Evolutionary conservation across 129 eudicot genomes (phyloP).

Genomic region (Deinandra increscens): DNA sequence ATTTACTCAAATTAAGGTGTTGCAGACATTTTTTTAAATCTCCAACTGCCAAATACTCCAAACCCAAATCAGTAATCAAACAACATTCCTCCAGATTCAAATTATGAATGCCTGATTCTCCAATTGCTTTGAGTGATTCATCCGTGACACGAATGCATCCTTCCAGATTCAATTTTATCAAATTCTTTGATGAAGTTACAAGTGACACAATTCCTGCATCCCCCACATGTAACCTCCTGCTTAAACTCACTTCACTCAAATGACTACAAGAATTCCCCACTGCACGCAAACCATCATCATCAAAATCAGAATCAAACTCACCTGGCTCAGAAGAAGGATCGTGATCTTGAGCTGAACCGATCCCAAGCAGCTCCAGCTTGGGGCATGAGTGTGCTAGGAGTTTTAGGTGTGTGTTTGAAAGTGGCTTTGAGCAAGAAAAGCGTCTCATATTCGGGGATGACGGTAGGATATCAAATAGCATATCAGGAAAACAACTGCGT

Average conservation of each 20-base stretch:
- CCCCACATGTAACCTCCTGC: conserved; percentile 17
- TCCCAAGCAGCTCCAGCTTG: not conserved
- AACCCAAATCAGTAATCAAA: conserved; percentile 19
- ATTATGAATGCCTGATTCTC: not conserved
- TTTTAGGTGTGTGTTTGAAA: not conserved
- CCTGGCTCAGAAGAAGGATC: not conserved
- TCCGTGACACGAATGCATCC: conserved; percentile 11
- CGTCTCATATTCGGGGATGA: not conserved
- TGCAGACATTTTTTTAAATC: not conserved
- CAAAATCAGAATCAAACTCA: conserved; percentile 25
- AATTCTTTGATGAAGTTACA: conserved; percentile 2
- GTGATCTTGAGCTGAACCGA: not conserved
- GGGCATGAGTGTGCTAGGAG: not conserved
- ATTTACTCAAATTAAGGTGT: not conserved
- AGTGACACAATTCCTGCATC: conserved; percentile 20
- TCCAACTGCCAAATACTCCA: conserved; percentile 17
- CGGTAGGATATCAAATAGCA: conserved; percentile 13
- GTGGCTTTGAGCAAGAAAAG: not conserved
- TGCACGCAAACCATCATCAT: conserved; percentile 25
- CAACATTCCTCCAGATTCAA: conserved; percentile 6
- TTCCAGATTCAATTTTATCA: not conserved
- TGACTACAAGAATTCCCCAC: conserved; percentile 10
- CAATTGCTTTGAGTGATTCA: conserved; percentile 22
- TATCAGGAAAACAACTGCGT: not conserved
- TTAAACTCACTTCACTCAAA: not conserved